Conservation (phyloP, 495 filamentous ascomycete genomes). For the Talaromyces trachyspermus region DNA sequence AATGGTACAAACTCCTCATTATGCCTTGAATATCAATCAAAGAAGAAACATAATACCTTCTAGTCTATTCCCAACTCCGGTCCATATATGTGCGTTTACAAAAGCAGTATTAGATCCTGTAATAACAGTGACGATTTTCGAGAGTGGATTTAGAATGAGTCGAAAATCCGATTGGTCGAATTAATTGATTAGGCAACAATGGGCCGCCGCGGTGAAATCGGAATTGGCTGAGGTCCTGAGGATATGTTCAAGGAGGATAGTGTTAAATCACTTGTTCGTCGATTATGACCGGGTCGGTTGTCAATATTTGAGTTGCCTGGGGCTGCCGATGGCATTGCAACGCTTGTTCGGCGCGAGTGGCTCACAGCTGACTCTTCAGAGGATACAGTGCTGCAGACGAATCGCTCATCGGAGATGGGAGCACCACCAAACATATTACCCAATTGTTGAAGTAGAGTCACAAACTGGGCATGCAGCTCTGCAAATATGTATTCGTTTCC, state of each 20-base stretch:
- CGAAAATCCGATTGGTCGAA: not conserved
- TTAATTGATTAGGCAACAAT: slow-evolving; percentile 26
- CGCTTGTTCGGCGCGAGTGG: slow-evolving; percentile 1
- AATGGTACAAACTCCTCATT: too few relatives aligned
- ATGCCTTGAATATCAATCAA: not conserved
- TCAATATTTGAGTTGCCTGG: slow-evolving; percentile 14
- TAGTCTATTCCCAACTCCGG: slow-evolving; percentile 3
- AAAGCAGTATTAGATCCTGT: slow-evolving; percentile 4
- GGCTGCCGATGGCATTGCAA: not conserved
- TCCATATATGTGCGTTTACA: not conserved
- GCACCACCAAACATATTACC: slow-evolving; percentile 43
- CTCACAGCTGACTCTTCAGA: slow-evolving; percentile 18
- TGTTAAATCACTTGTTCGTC: slow-evolving; percentile 27
- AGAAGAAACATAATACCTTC: not conserved
- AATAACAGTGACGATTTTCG: too few relatives aligned
- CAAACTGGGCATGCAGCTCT: slow-evolving; percentile 74
- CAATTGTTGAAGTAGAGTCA: slow-evolving; percentile 62
- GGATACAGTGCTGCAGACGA: slow-evolving; percentile 33
- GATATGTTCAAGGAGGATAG: slow-evolving; percentile 31
- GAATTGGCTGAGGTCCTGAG: slow-evolving; percentile 36
- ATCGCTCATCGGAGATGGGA: slow-evolving; percentile 37
- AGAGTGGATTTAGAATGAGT: not conserved
- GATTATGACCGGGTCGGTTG: slow-evolving; percentile 16
- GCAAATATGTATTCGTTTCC: slow-evolving; percentile 85
- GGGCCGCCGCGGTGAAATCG: slow-evolving; percentile 33